Base-by-base conservation (phyloP, 225 moss, liverwort and hornwort genomes). In the Marchantia polymorpha region DNA sequence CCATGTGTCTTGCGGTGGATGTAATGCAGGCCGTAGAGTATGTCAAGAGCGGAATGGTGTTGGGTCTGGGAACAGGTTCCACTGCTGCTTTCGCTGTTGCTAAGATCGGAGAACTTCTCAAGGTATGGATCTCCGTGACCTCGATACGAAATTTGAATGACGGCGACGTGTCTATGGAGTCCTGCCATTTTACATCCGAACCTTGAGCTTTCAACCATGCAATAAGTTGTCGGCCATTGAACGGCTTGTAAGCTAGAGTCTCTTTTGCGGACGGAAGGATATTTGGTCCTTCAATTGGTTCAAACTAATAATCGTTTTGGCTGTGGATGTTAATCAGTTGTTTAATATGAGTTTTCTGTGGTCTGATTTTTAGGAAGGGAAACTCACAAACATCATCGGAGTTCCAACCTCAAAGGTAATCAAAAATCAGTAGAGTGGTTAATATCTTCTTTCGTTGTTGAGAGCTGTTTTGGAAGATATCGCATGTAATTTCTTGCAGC, bases 1-100 rank as follows among this genome's bases (percentile, higher is more conserved):
- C 39, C 39, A 39, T 39, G 39, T 39, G 39, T 39, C 39, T 39
- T 5, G 5, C 39, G 13, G 1, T 17, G 20, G 58, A 68, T 79
- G 70, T 64, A 50, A 68, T 73, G 60, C 91, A 94, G 93, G 93
- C 95, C 72, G 92, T 99, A 61, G 94, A 95, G 76, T 95, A 93
- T 81, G 91, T 95, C 51, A 85, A 92, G 81, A 93, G 95, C 82
- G 92, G 97, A 83, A 99, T 99, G 97, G 97, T 99, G 9, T 81
- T 99, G 88, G 95, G 95, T 69, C 89, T 99, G 67, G 97, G 97
- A 83, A 99, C 97, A 47, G 95, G 92, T 52, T 99, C 97, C 67
- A 99, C 95, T 70, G 97, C 95, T 83, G 93, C 97, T 51, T 95
- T 92, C 79, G 97, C 93, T 65, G 92, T 99, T 26, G 91, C 92